phyloP scores from a whole-genome alignment of 192 early-diverging fungal genomes.

The Ambispora gerdemannii region DNA sequence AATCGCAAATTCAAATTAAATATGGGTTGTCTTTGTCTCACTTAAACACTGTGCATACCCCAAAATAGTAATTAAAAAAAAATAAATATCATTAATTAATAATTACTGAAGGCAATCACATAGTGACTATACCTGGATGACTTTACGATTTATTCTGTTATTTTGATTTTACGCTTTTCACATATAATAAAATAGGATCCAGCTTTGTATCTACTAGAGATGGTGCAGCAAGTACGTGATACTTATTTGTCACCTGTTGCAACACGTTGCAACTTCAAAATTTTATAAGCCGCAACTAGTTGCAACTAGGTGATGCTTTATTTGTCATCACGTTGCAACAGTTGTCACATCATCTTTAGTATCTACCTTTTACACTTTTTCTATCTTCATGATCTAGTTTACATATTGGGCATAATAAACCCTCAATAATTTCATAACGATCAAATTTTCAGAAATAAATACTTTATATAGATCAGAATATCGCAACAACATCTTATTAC shows the following conservation, averaged over 20 bases:
- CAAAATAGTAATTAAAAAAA: constrained; percentile 23
- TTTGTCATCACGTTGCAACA: too few species aligned
- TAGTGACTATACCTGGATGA: constrained; percentile 15
- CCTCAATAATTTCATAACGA: constrained; percentile 2
- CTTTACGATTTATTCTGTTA: constrained; percentile 16
- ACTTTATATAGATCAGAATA: background rate
- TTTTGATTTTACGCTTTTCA: constrained; percentile 10
- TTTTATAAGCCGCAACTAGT: too few species aligned
- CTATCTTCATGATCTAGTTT: constrained; percentile 9
- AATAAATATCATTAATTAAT: background rate
- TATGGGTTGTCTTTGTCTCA: constrained; percentile 21
- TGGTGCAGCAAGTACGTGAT: too few species aligned
- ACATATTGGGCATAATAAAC: constrained; percentile 14
- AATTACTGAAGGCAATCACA: constrained; percentile 16
- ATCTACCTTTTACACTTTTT: constrained; percentile 19
- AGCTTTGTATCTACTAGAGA: too few species aligned
- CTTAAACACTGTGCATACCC: constrained; percentile 25
- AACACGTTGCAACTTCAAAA: too few species aligned
- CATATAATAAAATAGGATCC: constrained; percentile 19
- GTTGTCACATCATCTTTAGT: too few species aligned
- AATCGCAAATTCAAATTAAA: constrained; percentile 24
- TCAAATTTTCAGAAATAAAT: constrained; percentile 4
- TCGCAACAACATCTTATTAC: background rate
- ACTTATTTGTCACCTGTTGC: too few species aligned
- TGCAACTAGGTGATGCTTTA: too few species aligned